Base-by-base conservation (phyloP, 2,329 filamentous ascomycete genomes). In the Fusarium sp. region DNA sequence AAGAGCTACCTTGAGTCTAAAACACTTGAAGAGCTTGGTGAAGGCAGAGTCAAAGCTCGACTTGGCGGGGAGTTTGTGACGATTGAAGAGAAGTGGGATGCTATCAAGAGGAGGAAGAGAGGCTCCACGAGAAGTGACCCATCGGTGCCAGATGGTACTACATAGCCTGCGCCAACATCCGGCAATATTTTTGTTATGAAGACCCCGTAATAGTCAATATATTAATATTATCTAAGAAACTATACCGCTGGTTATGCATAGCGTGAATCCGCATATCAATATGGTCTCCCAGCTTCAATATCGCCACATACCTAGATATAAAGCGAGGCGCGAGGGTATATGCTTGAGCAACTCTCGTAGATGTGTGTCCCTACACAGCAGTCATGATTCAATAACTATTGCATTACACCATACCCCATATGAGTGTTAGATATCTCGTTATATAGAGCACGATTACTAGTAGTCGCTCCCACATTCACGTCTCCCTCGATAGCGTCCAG, bases 401-500 rank as follows among this genome's bases (percentile, higher is more conserved):
- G 7, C 27, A 37, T 6, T 14, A 27, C n/a, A 24, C 44, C 24
- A 5, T 30, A 42, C 37, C 66, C 64, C 12, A 71, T 34, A 24
- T 76, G 83, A 84, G 85, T 87, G 86, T 84, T 90, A 71, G 82
- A 88, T 79, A 85, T 94, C 86, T 84, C 81, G 4, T 77, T 44
- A 60, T 86, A 86, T 24, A 86, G 66, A 16, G 81, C 80, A 69
- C 90, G 87, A 5, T 82, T 83, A 76, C 91, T 93, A 24, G 88
- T 92, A 16, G 92, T 94, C 30, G 86, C 87, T 77, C 83, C 83
- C 10, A 94, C 85, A 64, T 89, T 86, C 34, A 84, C 83, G 67
- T 92, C 86, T 1, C 76, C 75, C 76, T 94, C 91, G 54, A 94
- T 85, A 1, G 92, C 92, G 30, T 88, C 83, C 8, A 93, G 83